Conservation (phyloP, 208 protist genomes). For the Trypanosoma cruzi region DNA sequence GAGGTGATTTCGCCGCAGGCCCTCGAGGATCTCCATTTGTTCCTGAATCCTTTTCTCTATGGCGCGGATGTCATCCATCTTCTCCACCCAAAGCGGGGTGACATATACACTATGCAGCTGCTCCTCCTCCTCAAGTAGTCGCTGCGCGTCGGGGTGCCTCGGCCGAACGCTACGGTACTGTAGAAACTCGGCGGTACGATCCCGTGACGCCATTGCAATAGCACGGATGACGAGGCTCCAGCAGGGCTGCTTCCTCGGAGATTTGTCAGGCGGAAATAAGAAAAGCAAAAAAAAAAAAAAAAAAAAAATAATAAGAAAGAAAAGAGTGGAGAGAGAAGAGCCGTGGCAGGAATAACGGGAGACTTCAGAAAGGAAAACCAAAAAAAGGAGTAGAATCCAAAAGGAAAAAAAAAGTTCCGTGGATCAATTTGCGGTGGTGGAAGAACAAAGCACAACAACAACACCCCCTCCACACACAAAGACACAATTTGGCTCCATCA, state of each 20-base stretch:
- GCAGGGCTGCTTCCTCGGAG: no score
- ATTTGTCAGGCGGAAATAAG: no score
- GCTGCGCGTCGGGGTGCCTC: conserved; percentile 59
- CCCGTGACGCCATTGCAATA: conserved; percentile 78
- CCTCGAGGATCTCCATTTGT: conserved; percentile 74
- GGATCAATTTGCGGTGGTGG: no score
- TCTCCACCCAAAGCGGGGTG: conserved; percentile 80
- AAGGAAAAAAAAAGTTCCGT: not conserved
- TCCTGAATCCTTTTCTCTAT: conserved; percentile 70
- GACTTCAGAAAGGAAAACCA: no score
- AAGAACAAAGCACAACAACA: no score
- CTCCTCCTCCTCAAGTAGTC: conserved; percentile 70
- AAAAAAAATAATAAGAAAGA: not conserved
- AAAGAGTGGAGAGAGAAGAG: not conserved
- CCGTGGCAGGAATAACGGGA: not conserved
- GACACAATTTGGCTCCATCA: no score
- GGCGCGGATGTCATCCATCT: conserved; percentile 80
- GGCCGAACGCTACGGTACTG: conserved; percentile 78
- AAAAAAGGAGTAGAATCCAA: no score
- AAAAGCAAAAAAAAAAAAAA: conserved; percentile 25
- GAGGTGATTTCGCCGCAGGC: conserved; percentile 78
- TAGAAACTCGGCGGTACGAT: conserved; percentile 86
- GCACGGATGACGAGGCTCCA: not conserved
- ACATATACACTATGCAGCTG: conserved; percentile 60
- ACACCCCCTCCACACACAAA: no score